Evolutionary conservation across 805 yeast genomes (phyloP).

Genomic region (Komagataella populi): DNA sequence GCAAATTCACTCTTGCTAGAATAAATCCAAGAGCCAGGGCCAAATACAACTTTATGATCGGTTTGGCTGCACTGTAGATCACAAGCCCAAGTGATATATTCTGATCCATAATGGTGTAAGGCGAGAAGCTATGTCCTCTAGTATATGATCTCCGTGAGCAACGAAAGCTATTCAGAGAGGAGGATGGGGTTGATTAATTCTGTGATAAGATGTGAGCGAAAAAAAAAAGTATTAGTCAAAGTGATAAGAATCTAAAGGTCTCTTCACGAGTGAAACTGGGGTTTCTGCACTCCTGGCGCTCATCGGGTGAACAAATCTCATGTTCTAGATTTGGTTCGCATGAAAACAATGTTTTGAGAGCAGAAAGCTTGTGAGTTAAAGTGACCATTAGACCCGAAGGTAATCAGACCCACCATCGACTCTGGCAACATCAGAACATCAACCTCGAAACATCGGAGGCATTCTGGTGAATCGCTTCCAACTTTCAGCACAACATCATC

Average conservation of each 20-base stretch:
- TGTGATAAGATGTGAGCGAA: background rate
- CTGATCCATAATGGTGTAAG: background rate
- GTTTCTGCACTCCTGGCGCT: background rate
- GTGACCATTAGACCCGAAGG: background rate
- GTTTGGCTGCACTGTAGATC: slow-evolving; percentile 53
- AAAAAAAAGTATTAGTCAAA: background rate
- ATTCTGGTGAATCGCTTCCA: background rate
- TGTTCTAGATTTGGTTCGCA: no score
- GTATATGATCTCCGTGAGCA: no score
- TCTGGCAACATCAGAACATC: background rate
- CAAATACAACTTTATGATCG: slow-evolving; percentile 62
- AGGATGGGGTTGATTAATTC: background rate
- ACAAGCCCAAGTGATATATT: slow-evolving; percentile 10
- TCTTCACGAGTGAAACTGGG: background rate
- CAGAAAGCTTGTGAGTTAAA: no score
- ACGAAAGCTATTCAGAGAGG: background rate
- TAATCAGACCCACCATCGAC: background rate
- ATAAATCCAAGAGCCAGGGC: slow-evolving; percentile 55
- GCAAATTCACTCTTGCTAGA: slow-evolving; percentile 42
- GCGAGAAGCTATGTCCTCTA: background rate
- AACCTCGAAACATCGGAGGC: background rate
- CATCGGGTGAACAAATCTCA: background rate
- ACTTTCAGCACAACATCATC: background rate
- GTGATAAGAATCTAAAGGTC: background rate
- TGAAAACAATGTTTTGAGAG: no score